Base-by-base conservation (phyloP, 768 basidiomycete genomes). In the Mycena capillaripes region DNA sequence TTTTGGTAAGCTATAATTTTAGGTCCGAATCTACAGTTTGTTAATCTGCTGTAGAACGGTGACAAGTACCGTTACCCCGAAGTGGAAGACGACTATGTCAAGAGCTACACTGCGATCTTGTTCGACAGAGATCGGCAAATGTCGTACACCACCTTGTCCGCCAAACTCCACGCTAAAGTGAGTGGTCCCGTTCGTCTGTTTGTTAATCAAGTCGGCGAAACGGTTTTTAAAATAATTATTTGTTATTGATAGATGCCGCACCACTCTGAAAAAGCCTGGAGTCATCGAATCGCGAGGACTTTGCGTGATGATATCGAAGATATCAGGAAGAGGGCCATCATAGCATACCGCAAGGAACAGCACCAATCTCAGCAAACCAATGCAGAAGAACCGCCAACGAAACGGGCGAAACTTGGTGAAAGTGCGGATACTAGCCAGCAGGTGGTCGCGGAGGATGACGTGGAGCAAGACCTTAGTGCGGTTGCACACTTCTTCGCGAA, bases 401-500 rank as follows among this genome's bases (percentile, higher is more conserved):
- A 69, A 56, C 75, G 75, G 62, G 48, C 32, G 27, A 76, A 72
- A 38, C 72, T 60, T n/a, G 61, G 29, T 32, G 16, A 36, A 12
- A 27, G n/a, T 59, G 40, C 53, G 21, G 61, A 55, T 38, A 42
- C 34, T 29, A 23, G 38, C 46, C 66, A 63, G 50, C 16, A n/a
- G 58, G 12, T 42, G 52, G 56, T 59, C 27, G 65, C 25, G 30
- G 75, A 62, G 38, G 62, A 68, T 17, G 48, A 46, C 42, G 46
- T 78, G 68, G 79, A 84, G 69, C 79, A 84, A 58, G 90, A 92
- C 77, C 81, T 92, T n/a, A 81, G 88, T 21, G 77, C 81, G 4
- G 83, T 93, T 42, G 85, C 87, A 9, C 78, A 79, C 12, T 93
- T 91, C 75, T 90, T 93, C 74, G 88, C 87, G 14, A 84, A 81